phyloP scores from a whole-genome alignment of 352 stramenopile genomes.

The Globisporangium solare region DNA sequence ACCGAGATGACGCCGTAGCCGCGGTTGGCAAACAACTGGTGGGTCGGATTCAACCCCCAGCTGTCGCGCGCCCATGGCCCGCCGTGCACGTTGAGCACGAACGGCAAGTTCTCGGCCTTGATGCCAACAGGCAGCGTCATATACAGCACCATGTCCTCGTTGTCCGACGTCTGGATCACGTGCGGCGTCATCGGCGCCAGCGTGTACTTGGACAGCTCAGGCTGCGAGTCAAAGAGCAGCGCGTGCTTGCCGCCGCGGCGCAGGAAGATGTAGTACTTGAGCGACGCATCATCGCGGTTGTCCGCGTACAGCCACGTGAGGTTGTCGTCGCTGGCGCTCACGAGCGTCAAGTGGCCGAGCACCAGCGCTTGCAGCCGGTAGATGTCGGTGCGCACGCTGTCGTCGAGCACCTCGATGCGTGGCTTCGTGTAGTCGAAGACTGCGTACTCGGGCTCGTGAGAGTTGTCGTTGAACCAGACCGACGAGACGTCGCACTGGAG shows the following conservation, averaged over 20 bases:
- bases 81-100: conserved; percentile 37
- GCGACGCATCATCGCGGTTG: conserved; percentile 55
- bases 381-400: conserved; percentile 24
- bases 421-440: conserved; percentile 36
- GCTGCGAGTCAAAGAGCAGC: conserved; percentile 35
- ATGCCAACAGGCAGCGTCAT: conserved; percentile 32
- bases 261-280: conserved; percentile 43
- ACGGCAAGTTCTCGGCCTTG: conserved; percentile 22
- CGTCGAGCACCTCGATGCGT: conserved; percentile 27
- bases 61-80: conserved; percentile 32
- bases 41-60: conserved; percentile 26
- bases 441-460: conserved; percentile 18
- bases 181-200: conserved; percentile 31
- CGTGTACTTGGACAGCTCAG: conserved; percentile 27
- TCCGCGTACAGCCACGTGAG: conserved; percentile 52
- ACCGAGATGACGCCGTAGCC: conserved; percentile 38
- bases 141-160: conserved; percentile 40
- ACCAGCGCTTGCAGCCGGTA: conserved; percentile 16
- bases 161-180: conserved; percentile 40
- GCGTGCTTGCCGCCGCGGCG: conserved; percentile 21
- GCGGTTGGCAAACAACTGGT: conserved; percentile 43
- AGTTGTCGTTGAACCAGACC: conserved; percentile 26
- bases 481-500: conserved; percentile 20
- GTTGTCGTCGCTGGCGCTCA: conserved; percentile 38
- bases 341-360: conserved; percentile 24